Base-by-base conservation (phyloP, 108 stramenopile genomes). In the Pseudonitzschia multiseries region DNA sequence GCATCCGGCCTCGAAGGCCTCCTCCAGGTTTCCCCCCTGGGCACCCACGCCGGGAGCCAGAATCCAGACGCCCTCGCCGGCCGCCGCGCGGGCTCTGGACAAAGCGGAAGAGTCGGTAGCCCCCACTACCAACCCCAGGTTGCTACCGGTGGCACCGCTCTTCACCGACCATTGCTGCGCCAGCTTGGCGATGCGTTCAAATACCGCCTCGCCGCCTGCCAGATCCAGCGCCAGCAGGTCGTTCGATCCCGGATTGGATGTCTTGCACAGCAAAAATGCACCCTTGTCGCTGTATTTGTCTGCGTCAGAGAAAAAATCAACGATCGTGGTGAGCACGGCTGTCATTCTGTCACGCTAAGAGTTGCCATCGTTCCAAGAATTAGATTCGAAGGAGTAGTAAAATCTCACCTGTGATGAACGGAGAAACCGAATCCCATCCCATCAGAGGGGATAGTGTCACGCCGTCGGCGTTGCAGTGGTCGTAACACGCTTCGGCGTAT, bases 241-340 rank as follows among this genome's bases (percentile, higher is more conserved):
- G 57, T 93, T 87, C 31, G 95, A 93, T 62, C 95, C 93, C 21
- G 92, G 91, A 82, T 99, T 99, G 43, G 97, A 98, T 48, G 99
- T 99, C 90, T 98, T 98, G 92, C 99, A 99, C 29, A 99, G 80
- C 29, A 99, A 69, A 74, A 99, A 99, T 18, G 93, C 97, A 21
- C 97, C 99, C 54, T 92, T 87, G 40, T 81, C 56, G 31, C 74
- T 53, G 74, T 94, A 94, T 76, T 87, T 84, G 53, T 77, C 86
- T 88, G 70, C 33, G 18, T 21, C 18, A 32, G 22, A 28, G 29
- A 29, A n/a, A 36, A 2, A 52, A 51, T 22, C 10, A 50, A 68
- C 4, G 24, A 48, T 48, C 46, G 8, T 14, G 46, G 46, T 48
- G 46, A 48, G 46, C 46, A 18, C 4, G 4, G 14, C 46, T 14